Percentiles rank a stretch among this genome's conserved stretches.
Conservation (phyloP, 768 basidiomycete species). For the Porphyrellus cyaneotinctus region DNA sequence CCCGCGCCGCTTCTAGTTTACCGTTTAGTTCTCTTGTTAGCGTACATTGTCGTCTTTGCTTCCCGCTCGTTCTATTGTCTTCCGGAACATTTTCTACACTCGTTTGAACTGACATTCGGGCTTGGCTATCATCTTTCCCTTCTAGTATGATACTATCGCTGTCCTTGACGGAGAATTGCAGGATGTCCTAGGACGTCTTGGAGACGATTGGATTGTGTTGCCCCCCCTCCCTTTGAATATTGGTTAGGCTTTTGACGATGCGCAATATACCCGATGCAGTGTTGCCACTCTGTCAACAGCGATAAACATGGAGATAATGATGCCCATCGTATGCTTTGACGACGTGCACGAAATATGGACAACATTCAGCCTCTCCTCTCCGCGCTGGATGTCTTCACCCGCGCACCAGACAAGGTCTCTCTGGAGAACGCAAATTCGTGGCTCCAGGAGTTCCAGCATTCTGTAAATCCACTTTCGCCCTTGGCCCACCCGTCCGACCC, state of each 20-base stretch:
- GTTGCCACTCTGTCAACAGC: slow-evolving; percentile 34
- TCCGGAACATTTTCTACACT: slow-evolving; percentile 52
- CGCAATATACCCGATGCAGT: slow-evolving; percentile 33
- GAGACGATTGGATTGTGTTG: slow-evolving; percentile 24
- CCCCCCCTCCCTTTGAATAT: slow-evolving; percentile 1
- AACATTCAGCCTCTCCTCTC: slow-evolving; percentile 69
- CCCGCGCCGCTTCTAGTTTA: slow-evolving; percentile 36
- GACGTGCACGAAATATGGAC: slow-evolving; percentile 43
- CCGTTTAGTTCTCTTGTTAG: slow-evolving; percentile 38
- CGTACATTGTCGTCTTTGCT: slow-evolving; percentile 39
- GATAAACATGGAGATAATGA: slow-evolving; percentile 30
- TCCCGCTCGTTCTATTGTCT: slow-evolving; percentile 27
- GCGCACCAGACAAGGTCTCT: slow-evolving; percentile 77
- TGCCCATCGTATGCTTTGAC: slow-evolving; percentile 6
- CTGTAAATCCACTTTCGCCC: slow-evolving; percentile 86
- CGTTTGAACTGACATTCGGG: slow-evolving; percentile 56
- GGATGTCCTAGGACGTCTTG: slow-evolving; percentile 17
- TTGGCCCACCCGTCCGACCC: slow-evolving; percentile 50
- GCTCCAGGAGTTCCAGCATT: slow-evolving; percentile 99
- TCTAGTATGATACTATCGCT: slow-evolving; percentile 46
- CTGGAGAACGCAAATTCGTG: slow-evolving; percentile 88
- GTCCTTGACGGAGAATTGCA: slow-evolving; percentile 34
- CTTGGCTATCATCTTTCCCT: slow-evolving; percentile 40
- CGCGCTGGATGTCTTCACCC: slow-evolving; percentile 74
- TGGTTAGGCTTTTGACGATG: slow-evolving; percentile 14